These are phyloP conservation scores for Dactylellina sp. DNA, from an alignment of 2,329 filamentous ascomycete species.

Conservation along the genomic window DNA sequence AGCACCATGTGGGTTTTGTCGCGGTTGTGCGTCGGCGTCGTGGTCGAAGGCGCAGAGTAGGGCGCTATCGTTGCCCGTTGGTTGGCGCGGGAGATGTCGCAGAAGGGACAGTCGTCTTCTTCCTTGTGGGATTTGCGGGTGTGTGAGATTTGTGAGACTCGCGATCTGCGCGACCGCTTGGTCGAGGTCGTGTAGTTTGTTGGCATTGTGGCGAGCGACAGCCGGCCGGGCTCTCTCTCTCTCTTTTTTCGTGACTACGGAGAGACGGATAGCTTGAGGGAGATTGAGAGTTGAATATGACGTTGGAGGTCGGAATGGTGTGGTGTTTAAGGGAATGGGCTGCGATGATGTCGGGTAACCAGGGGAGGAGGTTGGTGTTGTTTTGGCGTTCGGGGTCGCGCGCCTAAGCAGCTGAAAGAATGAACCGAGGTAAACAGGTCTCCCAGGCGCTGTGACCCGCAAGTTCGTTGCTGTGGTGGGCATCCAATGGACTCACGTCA, in stretches of 20 bases:
- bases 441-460: not conserved
- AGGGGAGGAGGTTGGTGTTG: slow-evolving; percentile 8
- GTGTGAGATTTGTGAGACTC: slow-evolving; percentile 12
- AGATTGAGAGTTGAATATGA: slow-evolving; percentile 6
- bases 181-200: slow-evolving; percentile 43
- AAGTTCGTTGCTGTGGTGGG: too few relatives aligned
- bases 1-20: slow-evolving; percentile 75
- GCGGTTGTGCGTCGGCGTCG: slow-evolving; percentile 40
- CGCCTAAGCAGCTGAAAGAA: slow-evolving; percentile 8
- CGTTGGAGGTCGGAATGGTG: not conserved
- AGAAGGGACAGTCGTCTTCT: slow-evolving; percentile 72
- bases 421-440: slow-evolving; percentile 31
- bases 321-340: not conserved
- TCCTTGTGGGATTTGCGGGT: slow-evolving; percentile 3
- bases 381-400: slow-evolving; percentile 10
- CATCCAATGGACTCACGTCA: too few relatives aligned
- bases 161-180: slow-evolving; percentile 41
- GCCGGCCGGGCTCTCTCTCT: too few relatives aligned
- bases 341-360: not conserved
- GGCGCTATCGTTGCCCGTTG: slow-evolving; percentile 41
- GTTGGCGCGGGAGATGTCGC: slow-evolving; percentile 70
- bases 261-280: not conserved
- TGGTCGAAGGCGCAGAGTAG: slow-evolving; percentile 39
- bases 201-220: slow-evolving; percentile 20
- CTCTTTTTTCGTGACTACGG: not conserved